Evolutionary conservation across 768 basidiomycete species (phyloP), one percentile per base, ranked within the genome.

Genomic region (Mycena capillaripes): DNA sequence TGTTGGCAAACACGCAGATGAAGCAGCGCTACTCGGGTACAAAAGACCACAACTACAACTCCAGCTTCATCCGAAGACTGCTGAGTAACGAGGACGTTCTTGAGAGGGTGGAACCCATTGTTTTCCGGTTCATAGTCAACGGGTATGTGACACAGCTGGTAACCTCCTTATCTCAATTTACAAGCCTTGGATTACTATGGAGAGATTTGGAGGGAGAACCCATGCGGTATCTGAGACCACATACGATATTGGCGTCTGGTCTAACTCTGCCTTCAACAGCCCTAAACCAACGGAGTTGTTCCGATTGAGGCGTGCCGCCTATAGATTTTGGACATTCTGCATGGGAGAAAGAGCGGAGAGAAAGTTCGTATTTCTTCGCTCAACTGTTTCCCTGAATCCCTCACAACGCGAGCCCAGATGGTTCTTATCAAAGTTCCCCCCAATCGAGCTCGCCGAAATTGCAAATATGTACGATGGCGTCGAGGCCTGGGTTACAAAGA

Each of bases 31-130:
- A 55, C 40, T 55, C 50, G 19, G 40, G 19, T 1, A 19, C 50
- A 6, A 23, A 65, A 9, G 8, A 53, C 32, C 52, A 38, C 19
- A 23, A 25, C 36, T 56, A 65, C 38, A n/a, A 21, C 5, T 44
- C 64, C 3, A 8, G 0, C 2, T 56, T 65, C 14, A 40, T 65
- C 30, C 19, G 23, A 17, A 25, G 36, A 25, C 38, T 65, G 23
- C 9, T 65, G 25, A 53, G 38, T 5, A 55, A 56, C 64, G 64
- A 65, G 52, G n/a, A n/a, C n/a, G 48, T 63, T 27, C 30, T 63
- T n/a, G 16, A 63, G 12, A 25, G 9, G 7, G 61, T 52, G 17
- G 1, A 34, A 21, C 19, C 21, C 29, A 50, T 52, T 8, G 32
- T 63, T 34, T 52, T 63, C 42, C 14, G n/a, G n/a, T n/a, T n/a